Evolutionary conservation across 2,329 filamentous ascomycete genomes (phyloP).

Genomic region (Stachybotrys chlorohalonatus): DNA sequence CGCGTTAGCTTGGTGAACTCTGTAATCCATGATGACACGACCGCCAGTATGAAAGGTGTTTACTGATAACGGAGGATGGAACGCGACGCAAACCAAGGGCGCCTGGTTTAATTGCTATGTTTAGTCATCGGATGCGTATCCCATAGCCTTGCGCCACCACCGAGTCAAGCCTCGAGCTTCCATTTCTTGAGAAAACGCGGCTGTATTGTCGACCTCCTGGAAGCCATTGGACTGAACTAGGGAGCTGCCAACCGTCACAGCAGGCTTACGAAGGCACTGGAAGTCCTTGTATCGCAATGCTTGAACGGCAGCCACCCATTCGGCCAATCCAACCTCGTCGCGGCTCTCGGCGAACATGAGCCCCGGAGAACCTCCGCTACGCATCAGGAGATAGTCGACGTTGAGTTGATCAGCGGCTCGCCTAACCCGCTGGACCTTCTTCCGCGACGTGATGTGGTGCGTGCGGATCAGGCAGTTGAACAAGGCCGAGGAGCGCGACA

Average conservation of each 20-base stretch:
- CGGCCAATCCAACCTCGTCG: constrained; percentile 41
- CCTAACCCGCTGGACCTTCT: constrained; percentile 53
- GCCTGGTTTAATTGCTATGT: not conserved
- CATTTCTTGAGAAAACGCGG: constrained; percentile 56
- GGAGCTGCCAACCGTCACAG: constrained; percentile 7
- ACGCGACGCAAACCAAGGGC: not conserved
- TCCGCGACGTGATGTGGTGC: constrained; percentile 73
- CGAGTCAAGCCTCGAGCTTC: constrained; percentile 43
- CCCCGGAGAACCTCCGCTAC: constrained; percentile 60
- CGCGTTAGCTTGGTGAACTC: no score
- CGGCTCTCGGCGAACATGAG: constrained; percentile 68
- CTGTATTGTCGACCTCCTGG: constrained; percentile 53
- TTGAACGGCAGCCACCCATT: constrained; percentile 58
- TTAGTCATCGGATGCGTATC: constrained; percentile 25
- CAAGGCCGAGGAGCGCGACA: not conserved
- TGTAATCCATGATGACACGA: no score
- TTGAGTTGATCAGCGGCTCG: constrained; percentile 52
- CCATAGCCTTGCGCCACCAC: constrained; percentile 66
- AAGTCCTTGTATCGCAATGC: constrained; percentile 65
- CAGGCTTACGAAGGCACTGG: constrained; percentile 49
- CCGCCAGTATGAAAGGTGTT: no score
- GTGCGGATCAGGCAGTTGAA: constrained; percentile 52
- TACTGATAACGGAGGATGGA: not conserved
- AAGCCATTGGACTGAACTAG: constrained; percentile 20
- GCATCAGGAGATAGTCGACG: constrained; percentile 52